phyloP scores from a whole-genome alignment of 2,329 filamentous ascomycete species.

The Colletotrichum zoysiae region DNA sequence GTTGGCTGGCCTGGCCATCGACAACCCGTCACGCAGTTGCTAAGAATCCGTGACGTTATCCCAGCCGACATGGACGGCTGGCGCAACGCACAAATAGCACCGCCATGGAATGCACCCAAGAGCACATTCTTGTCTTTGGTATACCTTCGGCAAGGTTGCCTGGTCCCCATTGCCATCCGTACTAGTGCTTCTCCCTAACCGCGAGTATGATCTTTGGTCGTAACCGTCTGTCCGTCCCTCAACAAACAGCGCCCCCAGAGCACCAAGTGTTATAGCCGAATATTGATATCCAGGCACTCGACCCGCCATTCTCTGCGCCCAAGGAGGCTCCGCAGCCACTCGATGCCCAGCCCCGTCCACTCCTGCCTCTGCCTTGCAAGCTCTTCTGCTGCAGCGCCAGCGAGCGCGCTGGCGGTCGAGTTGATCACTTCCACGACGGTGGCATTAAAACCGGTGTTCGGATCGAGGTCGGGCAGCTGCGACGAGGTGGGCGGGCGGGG shows the following conservation, averaged over 20 bases:
- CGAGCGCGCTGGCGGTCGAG: slow-evolving; percentile 77
- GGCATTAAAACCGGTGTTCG: slow-evolving; percentile 57
- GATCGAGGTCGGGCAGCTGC: slow-evolving; percentile 44
- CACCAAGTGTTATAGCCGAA: slow-evolving; percentile 72
- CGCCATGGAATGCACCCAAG: slow-evolving; percentile 29
- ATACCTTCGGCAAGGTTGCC: slow-evolving; percentile 4
- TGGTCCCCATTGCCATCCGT: not conserved
- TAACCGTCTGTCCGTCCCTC: slow-evolving; percentile 8
- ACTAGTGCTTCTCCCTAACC: not conserved
- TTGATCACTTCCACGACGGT: slow-evolving; percentile 71
- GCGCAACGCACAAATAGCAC: slow-evolving; percentile 16
- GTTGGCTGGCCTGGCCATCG: not conserved
- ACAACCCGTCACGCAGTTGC: not conserved
- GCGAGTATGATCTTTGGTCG: slow-evolving; percentile 14
- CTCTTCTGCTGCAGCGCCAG: slow-evolving; percentile 75
- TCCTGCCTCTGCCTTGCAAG: slow-evolving; percentile 67
- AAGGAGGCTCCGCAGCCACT: slow-evolving; percentile 86
- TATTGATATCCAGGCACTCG: slow-evolving; percentile 89
- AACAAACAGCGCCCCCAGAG: not conserved
- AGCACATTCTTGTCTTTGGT: slow-evolving; percentile 8
- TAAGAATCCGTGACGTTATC: not conserved
- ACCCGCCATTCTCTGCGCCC: slow-evolving; percentile 90
- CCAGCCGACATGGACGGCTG: not conserved
- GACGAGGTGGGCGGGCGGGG: slow-evolving; percentile 68
- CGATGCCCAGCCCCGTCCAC: slow-evolving; percentile 83